Base-by-base conservation (phyloP, 1,139 yeast species). In the Pichia sp. region DNA sequence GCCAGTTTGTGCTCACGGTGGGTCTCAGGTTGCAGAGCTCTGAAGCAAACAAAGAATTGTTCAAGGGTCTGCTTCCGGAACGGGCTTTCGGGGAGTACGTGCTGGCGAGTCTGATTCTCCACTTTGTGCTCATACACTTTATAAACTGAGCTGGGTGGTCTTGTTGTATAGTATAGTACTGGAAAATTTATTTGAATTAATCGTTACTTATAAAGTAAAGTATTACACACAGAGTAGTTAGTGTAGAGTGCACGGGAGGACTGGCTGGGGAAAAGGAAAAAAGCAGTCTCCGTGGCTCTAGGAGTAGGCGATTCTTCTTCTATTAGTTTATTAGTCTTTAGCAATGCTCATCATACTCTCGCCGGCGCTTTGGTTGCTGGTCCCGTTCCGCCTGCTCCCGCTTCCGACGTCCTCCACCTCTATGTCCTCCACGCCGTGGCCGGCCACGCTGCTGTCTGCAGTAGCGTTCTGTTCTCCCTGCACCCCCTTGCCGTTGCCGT, bases 1-100 rank as follows among this genome's bases (percentile, higher is more conserved):
- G 96, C 16, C 99, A 95, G 69, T 93, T 95, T 67, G 98, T 93
- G 37, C 78, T 93, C 58, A 80, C 95, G 16, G 86, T 85, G 48
- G 78, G 85, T 57, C 76, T 93, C 64, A 77, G 99, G 62, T 76
- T 91, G 64, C 97, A 91, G 67, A 74, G 77, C 39, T 71, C 74
- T 41, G 65, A 69, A 9, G 68, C 65, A 25, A 77, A 75, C 57
- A 60, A 62, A 37, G 60, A 64, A 16, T 70, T 75, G 48, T 83
- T 85, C 67, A 67, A 71, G 8, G 70, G 73, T 4, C 80, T 88
- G 44, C 72, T 83, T 18, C 93, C 91, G 19, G 93, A 62, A 53
- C 71, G 95, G 58, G 88, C 96, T 4, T 80, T 95, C 69, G 96
- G 91, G 18, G 99, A 93, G 70, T 95, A 80, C 64, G 73, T 89